Conservation (phyloP, 805 yeast genomes). For the Candida ipomoeae region DNA sequence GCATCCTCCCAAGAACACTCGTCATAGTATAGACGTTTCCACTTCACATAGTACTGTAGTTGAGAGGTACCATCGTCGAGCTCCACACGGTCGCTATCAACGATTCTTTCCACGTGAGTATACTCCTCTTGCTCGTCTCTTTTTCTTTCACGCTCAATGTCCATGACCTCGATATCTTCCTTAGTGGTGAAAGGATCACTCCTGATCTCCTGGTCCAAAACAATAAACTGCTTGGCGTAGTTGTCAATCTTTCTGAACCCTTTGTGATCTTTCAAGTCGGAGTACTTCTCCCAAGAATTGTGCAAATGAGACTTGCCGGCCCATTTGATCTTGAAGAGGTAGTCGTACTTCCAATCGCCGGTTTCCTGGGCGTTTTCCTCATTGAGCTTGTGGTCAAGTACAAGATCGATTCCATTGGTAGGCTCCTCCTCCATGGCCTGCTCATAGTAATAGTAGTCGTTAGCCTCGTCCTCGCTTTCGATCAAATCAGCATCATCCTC, state of each 20-base stretch:
- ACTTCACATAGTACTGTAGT: conserved; percentile 81
- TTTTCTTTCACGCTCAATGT: conserved; percentile 79
- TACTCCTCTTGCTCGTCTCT: conserved; percentile 80
- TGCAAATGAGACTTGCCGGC: conserved; percentile 82
- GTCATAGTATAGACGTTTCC: conserved; percentile 92
- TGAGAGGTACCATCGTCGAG: conserved; percentile 61
- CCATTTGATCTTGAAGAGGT: conserved; percentile 76
- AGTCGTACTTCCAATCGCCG: conserved; percentile 55
- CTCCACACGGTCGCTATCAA: conserved; percentile 72
- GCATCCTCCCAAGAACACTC: conserved; percentile 98
- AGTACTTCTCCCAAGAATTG: conserved; percentile 87
- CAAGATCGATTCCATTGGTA: conserved; percentile 34
- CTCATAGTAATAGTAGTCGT: conserved; percentile 32
- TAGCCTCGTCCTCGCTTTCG: conserved; percentile 39
- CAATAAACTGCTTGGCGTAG: conserved; percentile 73
- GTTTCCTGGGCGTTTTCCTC: conserved; percentile 38
- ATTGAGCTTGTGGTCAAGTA: conserved; percentile 38
- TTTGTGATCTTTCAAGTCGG: conserved; percentile 45
- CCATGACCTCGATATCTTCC: conserved; percentile 93
- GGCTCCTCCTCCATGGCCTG: conserved; percentile 32
- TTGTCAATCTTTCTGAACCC: conserved; percentile 88
- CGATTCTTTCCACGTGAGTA: conserved; percentile 84
- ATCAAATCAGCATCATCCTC: conserved; percentile 53
- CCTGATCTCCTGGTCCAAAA: conserved; percentile 71
- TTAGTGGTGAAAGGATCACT: conserved; percentile 77